Percentiles rank a stretch among this genome's conserved stretches.
phyloP scores from a whole-genome alignment of 2,329 filamentous ascomycete species.

The Trichoderma semiorbis region DNA sequence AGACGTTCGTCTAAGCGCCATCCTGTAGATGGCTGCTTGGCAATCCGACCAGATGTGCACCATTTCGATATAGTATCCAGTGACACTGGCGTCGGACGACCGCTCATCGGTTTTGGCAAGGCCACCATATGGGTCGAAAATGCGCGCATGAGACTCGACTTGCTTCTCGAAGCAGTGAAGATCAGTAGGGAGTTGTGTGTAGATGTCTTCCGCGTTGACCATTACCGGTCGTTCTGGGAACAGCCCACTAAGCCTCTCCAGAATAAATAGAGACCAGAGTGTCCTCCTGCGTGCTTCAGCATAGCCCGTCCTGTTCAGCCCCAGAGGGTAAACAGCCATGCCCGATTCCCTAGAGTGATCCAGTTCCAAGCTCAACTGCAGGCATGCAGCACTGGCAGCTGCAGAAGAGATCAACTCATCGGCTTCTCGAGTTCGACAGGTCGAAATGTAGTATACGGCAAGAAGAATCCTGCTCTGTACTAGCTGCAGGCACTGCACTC shows the following conservation, averaged over 20 bases:
- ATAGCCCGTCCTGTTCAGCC: constrained; percentile 54
- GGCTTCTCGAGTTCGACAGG: constrained; percentile 55
- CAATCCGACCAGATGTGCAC: constrained; percentile 64
- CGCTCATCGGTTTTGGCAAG: constrained; percentile 24
- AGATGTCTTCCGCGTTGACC: constrained; percentile 62
- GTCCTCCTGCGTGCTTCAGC: constrained; percentile 67
- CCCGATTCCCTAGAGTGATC: constrained; percentile 42
- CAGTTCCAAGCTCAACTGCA: constrained; percentile 63
- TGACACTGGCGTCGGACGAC: constrained; percentile 53
- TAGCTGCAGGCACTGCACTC: constrained; percentile 50
- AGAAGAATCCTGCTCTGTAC: constrained; percentile 66
- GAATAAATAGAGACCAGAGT: constrained; percentile 68
- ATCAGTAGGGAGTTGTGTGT: constrained; percentile 62
- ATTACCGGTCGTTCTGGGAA: constrained; percentile 52
- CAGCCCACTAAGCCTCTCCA: constrained; percentile 64
- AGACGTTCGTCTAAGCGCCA: constrained; percentile 30
- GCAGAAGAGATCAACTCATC: constrained; percentile 64
- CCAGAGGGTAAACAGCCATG: constrained; percentile 49
- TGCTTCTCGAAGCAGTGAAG: constrained; percentile 60
- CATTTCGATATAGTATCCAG: constrained; percentile 61
- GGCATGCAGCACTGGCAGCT: constrained; percentile 54
- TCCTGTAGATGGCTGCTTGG: constrained; percentile 53
- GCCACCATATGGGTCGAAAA: constrained; percentile 52
- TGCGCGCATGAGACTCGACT: constrained; percentile 53
- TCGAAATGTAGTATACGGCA: constrained; percentile 62